Conservation (phyloP, 805 yeast genomes). For the Candida easanensis region DNA sequence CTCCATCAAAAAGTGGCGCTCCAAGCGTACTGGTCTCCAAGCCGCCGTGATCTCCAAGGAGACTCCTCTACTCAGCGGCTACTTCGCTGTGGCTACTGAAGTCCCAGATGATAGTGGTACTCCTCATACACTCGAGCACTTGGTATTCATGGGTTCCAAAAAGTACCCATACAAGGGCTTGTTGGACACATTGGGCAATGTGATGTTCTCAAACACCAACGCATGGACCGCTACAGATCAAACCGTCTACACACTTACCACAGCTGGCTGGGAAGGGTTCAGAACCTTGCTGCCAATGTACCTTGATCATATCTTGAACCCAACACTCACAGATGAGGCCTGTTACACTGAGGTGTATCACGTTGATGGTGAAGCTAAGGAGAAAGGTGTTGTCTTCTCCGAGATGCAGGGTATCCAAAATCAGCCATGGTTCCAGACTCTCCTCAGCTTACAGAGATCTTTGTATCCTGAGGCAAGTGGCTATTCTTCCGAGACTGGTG, state of each 20-base stretch:
- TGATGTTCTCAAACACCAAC: slow-evolving; percentile 81
- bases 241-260: slow-evolving; percentile 85
- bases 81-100: slow-evolving; percentile 94
- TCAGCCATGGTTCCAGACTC: slow-evolving; percentile 66
- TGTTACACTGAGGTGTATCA: slow-evolving; percentile 95
- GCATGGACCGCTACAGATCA: slow-evolving; percentile 98
- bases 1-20: slow-evolving; percentile 68
- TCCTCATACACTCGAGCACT: slow-evolving; percentile 94
- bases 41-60: slow-evolving; percentile 72
- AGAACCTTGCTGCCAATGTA: slow-evolving; percentile 80
- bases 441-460: slow-evolving; percentile 54
- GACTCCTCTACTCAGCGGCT: slow-evolving; percentile 89
- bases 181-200: slow-evolving; percentile 80
- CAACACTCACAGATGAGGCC: slow-evolving; percentile 86
- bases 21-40: slow-evolving; percentile 79
- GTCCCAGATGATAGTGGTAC: slow-evolving; percentile 83
- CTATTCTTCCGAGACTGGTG: slow-evolving; percentile 93
- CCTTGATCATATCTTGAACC: slow-evolving; percentile 80
- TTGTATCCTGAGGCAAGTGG: slow-evolving; percentile 64
- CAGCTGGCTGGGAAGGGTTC: slow-evolving; percentile 98
- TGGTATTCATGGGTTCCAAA: slow-evolving; percentile 90
- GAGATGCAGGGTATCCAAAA: slow-evolving; percentile 95
- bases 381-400: slow-evolving; percentile 93
- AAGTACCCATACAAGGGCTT: slow-evolving; percentile 90
- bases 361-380: slow-evolving; percentile 85